These are phyloP conservation scores for Hevea brasiliensis DNA, from an alignment of 345 rosid genomes.

Conservation along the genomic window DNA sequence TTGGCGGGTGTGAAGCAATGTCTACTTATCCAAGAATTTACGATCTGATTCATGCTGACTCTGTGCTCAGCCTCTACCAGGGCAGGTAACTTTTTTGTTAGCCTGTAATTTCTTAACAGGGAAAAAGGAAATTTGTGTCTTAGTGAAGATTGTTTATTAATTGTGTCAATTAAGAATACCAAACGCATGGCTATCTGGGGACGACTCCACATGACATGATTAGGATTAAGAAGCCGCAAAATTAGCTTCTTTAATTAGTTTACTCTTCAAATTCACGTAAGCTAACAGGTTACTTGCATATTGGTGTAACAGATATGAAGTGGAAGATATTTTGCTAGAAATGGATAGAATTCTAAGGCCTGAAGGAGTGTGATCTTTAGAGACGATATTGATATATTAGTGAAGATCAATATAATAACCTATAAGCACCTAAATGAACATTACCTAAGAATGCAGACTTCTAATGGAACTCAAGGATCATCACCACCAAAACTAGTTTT, in stretches of 20 bases:
- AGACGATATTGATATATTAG: slow-evolving; percentile 55
- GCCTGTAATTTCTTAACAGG: background rate
- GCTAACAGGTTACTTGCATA: background rate
- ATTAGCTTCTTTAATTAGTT: background rate
- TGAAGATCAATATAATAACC: slow-evolving; percentile 54
- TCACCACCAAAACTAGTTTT: too few relatives aligned
- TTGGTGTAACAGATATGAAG: slow-evolving; percentile 40
- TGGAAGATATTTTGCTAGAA: slow-evolving; percentile 56
- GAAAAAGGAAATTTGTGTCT: too few relatives aligned
- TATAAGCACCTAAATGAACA: too few relatives aligned
- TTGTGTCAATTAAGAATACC: too few relatives aligned
- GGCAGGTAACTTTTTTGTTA: slow-evolving; percentile 29
- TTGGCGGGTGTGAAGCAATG: slow-evolving; percentile 57
- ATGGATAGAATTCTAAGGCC: slow-evolving; percentile 71
- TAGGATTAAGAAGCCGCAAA: too few relatives aligned
- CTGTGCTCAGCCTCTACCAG: slow-evolving; percentile 37
- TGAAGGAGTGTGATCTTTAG: slow-evolving; percentile 55
- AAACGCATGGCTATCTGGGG: too few relatives aligned
- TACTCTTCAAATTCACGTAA: background rate
- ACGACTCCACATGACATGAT: too few relatives aligned
- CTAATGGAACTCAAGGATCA: too few relatives aligned
- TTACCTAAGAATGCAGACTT: too few relatives aligned
- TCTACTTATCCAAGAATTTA: slow-evolving; percentile 62
- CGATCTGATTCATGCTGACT: slow-evolving; percentile 49
- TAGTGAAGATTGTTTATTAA: too few relatives aligned